These are phyloP conservation scores for Anthracocystis setariae DNA, from an alignment of 1,284 basidiomycete species.

Conservation along the genomic window DNA sequence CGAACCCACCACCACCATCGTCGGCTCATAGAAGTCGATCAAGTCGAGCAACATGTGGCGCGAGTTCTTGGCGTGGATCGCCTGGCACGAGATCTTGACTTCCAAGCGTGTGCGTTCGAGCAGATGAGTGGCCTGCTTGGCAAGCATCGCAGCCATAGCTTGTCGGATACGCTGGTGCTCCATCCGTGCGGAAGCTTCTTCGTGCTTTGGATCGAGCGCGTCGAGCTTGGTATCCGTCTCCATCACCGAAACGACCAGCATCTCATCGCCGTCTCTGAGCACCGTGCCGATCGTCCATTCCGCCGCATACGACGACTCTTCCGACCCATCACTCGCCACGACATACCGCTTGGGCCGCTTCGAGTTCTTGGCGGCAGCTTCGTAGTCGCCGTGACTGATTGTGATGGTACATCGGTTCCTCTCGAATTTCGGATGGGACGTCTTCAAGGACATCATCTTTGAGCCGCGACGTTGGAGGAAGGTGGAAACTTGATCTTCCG, in stretches of 20 bases:
- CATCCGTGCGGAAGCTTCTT: constrained; percentile 80
- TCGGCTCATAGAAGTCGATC: constrained; percentile 88
- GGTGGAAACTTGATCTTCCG: constrained; percentile 37
- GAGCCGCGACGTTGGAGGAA: constrained; percentile 34
- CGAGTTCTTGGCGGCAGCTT: constrained; percentile 67
- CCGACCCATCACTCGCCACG: constrained; percentile 90
- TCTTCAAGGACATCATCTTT: constrained; percentile 39
- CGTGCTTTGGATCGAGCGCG: constrained; percentile 66
- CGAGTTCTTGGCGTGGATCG: constrained; percentile 88
- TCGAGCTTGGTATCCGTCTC: constrained; percentile 84
- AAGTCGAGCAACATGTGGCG: constrained; percentile 89
- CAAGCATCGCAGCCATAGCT: constrained; percentile 81
- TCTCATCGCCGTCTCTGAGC: constrained; percentile 84
- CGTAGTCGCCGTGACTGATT: constrained; percentile 74
- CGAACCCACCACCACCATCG: constrained; percentile 93
- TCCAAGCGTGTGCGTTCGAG: constrained; percentile 89
- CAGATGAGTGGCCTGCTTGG: constrained; percentile 85
- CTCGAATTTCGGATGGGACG: constrained; percentile 79
- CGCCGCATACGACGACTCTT: constrained; percentile 69
- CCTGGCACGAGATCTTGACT: constrained; percentile 88
- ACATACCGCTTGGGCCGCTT: constrained; percentile 80
- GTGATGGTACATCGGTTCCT: constrained; percentile 91
- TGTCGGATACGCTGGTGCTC: constrained; percentile 92
- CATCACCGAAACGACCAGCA: constrained; percentile 78
- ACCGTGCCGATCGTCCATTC: constrained; percentile 87